Evolutionary conservation across 2,329 filamentous ascomycete species (phyloP).

Genomic region (Metarhizium anisopliae): DNA sequence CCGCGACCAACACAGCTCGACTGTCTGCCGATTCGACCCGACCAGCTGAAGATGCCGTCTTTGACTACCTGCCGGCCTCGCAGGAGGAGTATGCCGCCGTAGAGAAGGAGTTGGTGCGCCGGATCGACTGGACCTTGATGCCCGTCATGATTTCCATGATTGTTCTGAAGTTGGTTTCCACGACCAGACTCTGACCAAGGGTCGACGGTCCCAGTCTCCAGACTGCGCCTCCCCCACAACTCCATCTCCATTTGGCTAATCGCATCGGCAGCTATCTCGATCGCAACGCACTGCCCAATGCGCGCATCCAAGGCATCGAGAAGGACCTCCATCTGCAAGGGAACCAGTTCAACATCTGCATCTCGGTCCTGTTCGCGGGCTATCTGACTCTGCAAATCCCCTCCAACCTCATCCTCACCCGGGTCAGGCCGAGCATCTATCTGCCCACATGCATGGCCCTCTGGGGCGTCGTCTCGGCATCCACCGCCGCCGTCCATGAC

Average conservation of each 20-base stretch:
- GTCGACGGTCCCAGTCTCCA: too few species aligned
- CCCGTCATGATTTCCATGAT: constrained; percentile 6
- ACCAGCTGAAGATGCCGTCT: not conserved
- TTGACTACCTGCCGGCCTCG: constrained; percentile 1
- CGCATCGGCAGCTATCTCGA: constrained; percentile 4
- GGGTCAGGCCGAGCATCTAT: constrained; percentile 33
- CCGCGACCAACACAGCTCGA: not conserved
- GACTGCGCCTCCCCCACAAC: not conserved
- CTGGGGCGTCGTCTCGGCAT: constrained; percentile 31
- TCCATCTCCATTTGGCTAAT: not conserved
- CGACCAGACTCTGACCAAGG: too few species aligned
- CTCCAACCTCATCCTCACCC: constrained; percentile 30
- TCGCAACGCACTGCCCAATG: constrained; percentile 5
- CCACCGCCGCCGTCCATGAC: constrained; percentile 30
- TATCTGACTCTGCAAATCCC: constrained; percentile 23
- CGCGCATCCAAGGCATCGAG: constrained; percentile 6
- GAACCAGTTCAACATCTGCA: constrained; percentile 12
- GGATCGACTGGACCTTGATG: constrained; percentile 6
- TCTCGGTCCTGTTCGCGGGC: constrained; percentile 28
- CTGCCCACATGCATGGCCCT: constrained; percentile 27
- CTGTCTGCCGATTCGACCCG: not conserved
- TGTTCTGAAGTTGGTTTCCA: constrained; percentile 4
- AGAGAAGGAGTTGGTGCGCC: constrained; percentile 2
- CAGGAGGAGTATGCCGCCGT: constrained; percentile 1
- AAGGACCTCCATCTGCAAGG: not conserved